Conservation (phyloP, 169 alveolate species). For the Plasmodium berghei region DNA sequence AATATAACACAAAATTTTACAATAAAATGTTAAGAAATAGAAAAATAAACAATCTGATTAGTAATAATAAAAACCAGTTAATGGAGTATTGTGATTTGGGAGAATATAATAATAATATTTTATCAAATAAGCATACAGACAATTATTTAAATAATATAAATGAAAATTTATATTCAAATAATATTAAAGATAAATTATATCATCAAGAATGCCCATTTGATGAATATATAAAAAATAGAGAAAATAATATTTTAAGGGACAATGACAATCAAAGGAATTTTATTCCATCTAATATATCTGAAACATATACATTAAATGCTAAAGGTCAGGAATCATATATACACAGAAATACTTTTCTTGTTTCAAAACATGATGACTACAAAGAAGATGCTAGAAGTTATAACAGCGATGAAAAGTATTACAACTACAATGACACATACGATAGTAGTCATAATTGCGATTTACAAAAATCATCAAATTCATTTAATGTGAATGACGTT, state of each 20-base stretch:
- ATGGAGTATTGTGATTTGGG: slow-evolving; percentile 7
- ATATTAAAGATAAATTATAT: slow-evolving; percentile 13
- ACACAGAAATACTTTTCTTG: slow-evolving; percentile 7
- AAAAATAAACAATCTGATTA: slow-evolving; percentile 10
- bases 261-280: slow-evolving; percentile 11
- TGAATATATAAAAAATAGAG: slow-evolving; percentile 20
- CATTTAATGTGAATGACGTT: slow-evolving; percentile 25
- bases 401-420: neutral
- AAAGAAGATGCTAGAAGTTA: too few relatives aligned
- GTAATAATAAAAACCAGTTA: slow-evolving; percentile 4
- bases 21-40: slow-evolving; percentile 10
- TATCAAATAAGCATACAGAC: neutral
- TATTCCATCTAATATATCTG: slow-evolving; percentile 4
- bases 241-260: slow-evolving; percentile 41
- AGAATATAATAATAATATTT: neutral
- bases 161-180: slow-evolving; percentile 9
- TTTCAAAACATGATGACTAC: slow-evolving; percentile 3
- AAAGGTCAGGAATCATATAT: neutral
- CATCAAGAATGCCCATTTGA: slow-evolving; percentile 3
- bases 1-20: neutral
- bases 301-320: neutral
- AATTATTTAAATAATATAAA: slow-evolving; percentile 2
- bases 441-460: slow-evolving; percentile 1
- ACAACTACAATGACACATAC: neutral
- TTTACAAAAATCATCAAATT: slow-evolving; percentile 11